Conservation (phyloP, 1,284 basidiomycete species). For the Pascua sp. region DNA sequence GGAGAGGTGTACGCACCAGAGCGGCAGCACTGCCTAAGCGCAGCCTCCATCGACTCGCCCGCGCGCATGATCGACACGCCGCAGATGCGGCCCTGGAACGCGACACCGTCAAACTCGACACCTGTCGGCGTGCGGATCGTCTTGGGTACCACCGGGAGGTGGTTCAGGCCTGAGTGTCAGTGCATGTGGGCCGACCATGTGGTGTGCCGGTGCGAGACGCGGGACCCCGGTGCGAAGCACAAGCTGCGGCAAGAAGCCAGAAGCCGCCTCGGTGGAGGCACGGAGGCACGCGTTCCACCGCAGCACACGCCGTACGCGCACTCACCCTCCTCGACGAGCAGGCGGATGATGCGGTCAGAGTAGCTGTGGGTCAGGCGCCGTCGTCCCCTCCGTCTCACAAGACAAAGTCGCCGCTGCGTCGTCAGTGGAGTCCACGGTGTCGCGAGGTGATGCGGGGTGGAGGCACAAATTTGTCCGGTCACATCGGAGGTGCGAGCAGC, state of each 20-base stretch:
- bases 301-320: constrained; percentile 1
- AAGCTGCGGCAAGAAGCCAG: background rate
- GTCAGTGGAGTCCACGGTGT: constrained; percentile 10
- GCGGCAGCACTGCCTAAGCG: constrained; percentile 83
- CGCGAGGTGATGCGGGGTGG: too few relatives aligned
- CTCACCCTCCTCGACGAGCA: constrained; percentile 60
- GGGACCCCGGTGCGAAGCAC: background rate
- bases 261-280: background rate
- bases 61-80: constrained; percentile 82
- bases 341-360: constrained; percentile 63
- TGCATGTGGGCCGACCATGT: background rate
- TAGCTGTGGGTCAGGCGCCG: constrained; percentile 14
- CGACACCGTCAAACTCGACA: constrained; percentile 76
- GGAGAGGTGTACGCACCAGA: constrained; percentile 44
- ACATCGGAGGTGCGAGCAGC: too few relatives aligned
- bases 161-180: constrained; percentile 73
- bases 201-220: background rate
- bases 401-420: constrained; percentile 79
- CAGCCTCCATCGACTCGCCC: constrained; percentile 78
- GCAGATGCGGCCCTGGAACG: constrained; percentile 90
- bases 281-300: too few relatives aligned
- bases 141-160: constrained; percentile 84
- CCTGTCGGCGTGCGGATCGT: constrained; percentile 63
- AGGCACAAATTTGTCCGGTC: constrained; percentile 1
- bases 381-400: constrained; percentile 58